phyloP scores from a whole-genome alignment of 169 alveolate genomes.

The Plasmodium gonderi region DNA sequence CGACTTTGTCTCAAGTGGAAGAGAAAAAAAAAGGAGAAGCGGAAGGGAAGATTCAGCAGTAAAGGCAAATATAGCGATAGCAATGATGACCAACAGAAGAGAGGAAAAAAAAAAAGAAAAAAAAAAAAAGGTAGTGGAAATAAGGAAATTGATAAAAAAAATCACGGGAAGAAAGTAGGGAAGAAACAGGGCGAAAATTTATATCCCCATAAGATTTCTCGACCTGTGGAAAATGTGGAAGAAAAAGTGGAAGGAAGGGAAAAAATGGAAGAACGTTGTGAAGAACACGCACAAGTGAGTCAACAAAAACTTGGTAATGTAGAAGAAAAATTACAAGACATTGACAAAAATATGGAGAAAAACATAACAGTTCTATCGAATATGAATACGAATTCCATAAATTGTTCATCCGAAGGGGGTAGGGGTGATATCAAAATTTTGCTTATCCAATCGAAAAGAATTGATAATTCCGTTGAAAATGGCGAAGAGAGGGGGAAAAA shows the following conservation, averaged over 20 bases:
- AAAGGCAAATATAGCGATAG: neutral
- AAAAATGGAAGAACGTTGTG: neutral
- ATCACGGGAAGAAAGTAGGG: neutral
- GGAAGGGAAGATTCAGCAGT: conserved; percentile 1
- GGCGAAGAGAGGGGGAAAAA: neutral
- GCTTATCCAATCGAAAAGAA: neutral
- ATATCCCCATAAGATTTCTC: neutral
- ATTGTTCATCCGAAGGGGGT: neutral
- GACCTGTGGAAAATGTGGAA: neutral
- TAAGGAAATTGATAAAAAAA: neutral
- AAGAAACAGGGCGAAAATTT: neutral
- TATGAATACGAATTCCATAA: neutral
- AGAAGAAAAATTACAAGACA: neutral
- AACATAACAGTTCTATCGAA: neutral
- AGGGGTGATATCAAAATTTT: neutral
- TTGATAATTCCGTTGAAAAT: neutral
- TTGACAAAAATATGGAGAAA: neutral
- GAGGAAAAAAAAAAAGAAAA: conserved; percentile 4
- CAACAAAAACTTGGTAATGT: neutral
- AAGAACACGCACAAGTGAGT: neutral
- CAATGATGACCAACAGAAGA: neutral
- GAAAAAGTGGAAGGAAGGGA: neutral
- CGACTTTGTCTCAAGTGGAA: conserved; percentile 58
- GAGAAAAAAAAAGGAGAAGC: conserved; percentile 22
- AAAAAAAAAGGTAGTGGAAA: neutral